Evolutionary conservation across 352 stramenopile species (phyloP), one percentile per base, ranked within the genome.

Genomic region (Pythium utonaiense): DNA sequence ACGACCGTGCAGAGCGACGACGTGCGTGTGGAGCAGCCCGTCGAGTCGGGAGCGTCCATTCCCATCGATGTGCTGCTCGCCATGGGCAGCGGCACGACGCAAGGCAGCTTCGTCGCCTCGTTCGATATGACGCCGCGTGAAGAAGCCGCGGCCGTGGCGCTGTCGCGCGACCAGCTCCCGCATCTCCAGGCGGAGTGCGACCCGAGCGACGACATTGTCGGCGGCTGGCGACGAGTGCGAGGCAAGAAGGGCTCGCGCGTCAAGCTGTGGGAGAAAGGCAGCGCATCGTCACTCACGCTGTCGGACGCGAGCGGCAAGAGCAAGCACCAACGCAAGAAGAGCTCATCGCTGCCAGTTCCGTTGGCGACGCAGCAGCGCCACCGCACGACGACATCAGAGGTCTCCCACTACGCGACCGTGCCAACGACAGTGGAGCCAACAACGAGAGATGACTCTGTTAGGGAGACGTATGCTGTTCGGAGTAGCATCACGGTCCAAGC

Each of bases 401-500:
- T 47, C 3, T 47, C 40, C n/a, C 40, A 47, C 16, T 47, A 47
- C 8, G 40, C 40, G 3, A 19, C 16, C n/a, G 21, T 19, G 3
- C 19, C 40, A 9, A 47, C 40, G 40, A 7, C 17, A 5, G 40
- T 27, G n/a, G 40, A 47, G n/a, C 2, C 40, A 12, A 17, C 40
- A 27, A 25, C n/a, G 3, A 47, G n/a, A 27, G 40, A 47, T 19
- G n/a, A 19, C 40, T 47, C 30, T 9, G 48, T 27, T 19, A 30
- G 25, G 5, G 57, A 59, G 34, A 68, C 42, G 31, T 88, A 88
- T 45, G 73, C 77, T 10, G 80, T 91, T 58, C 73, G 78, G 2
- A 89, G 75, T 36, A 86, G 64, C 24, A 77, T 75, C 33, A 81
- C 70, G 8, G 75, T 93, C 2, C 53, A 73, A 19, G 81, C 81